A percentile compares a stretch with the other conserved stretches of the same genome.
Conservation (phyloP, 805 yeast genomes). For the Saccharomycodes ludwigii region DNA sequence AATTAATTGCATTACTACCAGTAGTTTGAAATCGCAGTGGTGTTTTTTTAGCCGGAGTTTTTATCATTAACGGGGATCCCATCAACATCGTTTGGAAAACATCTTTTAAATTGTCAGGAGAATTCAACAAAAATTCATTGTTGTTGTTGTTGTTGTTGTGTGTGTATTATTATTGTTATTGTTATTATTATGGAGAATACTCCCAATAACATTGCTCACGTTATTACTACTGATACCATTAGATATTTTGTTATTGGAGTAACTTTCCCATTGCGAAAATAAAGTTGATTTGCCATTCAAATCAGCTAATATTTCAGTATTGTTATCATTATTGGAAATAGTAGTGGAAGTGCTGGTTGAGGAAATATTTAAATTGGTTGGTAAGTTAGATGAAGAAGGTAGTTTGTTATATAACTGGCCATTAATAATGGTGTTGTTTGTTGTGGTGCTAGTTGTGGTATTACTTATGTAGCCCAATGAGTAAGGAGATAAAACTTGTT, state of each 20-base stretch:
- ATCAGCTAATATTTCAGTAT: conserved; percentile 17
- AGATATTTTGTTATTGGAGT: neutral
- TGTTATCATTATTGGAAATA: conserved; percentile 1
- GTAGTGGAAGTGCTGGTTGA: neutral
- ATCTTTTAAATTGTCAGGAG: conserved; percentile 25
- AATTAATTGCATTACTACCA: conserved; percentile 2
- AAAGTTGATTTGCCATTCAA: conserved; percentile 24
- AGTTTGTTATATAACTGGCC: neutral
- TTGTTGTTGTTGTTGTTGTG: conserved; percentile 12
- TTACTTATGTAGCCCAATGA: neutral
- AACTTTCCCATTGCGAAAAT: conserved; percentile 15
- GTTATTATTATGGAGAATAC: neutral
- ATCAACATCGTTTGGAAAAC: conserved; percentile 23
- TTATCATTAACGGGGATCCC: conserved; percentile 20
- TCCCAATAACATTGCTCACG: neutral
- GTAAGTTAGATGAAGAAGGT: neutral
- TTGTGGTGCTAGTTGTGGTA: conserved; percentile 1
- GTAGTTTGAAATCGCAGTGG: conserved; percentile 21
- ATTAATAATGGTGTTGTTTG: conserved; percentile 1
- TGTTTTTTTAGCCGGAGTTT: conserved; percentile 25
- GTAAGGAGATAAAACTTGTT: neutral
- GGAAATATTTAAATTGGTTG: neutral
- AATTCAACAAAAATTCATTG: conserved; percentile 21
- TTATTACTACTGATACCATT: neutral
- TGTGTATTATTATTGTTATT: conserved; percentile 3